Conservation (phyloP, 768 basidiomycete species). For the Suillus americanus region DNA sequence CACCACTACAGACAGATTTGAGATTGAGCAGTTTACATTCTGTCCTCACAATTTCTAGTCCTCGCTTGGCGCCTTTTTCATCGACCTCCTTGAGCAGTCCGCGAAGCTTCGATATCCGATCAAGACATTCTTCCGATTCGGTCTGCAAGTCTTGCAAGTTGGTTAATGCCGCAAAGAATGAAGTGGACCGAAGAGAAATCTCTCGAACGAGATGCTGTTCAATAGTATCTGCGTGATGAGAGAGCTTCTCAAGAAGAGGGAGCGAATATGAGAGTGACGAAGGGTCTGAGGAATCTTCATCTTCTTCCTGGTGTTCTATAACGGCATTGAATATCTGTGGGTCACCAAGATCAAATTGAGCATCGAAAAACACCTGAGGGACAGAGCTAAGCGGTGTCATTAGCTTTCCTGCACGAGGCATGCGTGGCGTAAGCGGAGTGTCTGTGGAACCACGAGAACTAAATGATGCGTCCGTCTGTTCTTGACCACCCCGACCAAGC, state of each 20-base stretch:
- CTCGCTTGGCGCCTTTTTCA: conserved; percentile 72
- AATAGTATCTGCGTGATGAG: conserved; percentile 88
- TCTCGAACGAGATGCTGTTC: conserved; percentile 94
- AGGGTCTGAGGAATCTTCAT: conserved; percentile 48
- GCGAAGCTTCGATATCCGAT: conserved; percentile 72
- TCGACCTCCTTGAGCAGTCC: conserved; percentile 74
- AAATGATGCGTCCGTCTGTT: conserved; percentile 23
- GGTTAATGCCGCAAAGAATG: conserved; percentile 94
- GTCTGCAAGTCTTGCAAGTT: conserved; percentile 92
- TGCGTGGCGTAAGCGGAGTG: conserved; percentile 22
- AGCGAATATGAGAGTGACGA: conserved; percentile 64
- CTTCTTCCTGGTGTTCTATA: conserved; percentile 52
- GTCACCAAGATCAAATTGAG: conserved; percentile 78
- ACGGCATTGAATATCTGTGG: conserved; percentile 76
- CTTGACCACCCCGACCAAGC: conserved; percentile 31
- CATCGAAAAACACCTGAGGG: conserved; percentile 78
- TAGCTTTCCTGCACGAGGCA: conserved; percentile 38
- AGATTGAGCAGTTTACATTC: conserved; percentile 64
- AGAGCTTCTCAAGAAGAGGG: conserved; percentile 84
- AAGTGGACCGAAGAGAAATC: conserved; percentile 85
- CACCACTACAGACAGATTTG: conserved; percentile 57
- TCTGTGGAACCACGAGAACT: conserved; percentile 9
- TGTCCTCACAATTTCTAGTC: conserved; percentile 68
- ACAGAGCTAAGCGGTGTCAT: conserved; percentile 75
- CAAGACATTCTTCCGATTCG: conserved; percentile 82